These are phyloP conservation scores for Reticulomyxa filosa DNA, from an alignment of 78 protist genomes.

Conservation along the genomic window DNA sequence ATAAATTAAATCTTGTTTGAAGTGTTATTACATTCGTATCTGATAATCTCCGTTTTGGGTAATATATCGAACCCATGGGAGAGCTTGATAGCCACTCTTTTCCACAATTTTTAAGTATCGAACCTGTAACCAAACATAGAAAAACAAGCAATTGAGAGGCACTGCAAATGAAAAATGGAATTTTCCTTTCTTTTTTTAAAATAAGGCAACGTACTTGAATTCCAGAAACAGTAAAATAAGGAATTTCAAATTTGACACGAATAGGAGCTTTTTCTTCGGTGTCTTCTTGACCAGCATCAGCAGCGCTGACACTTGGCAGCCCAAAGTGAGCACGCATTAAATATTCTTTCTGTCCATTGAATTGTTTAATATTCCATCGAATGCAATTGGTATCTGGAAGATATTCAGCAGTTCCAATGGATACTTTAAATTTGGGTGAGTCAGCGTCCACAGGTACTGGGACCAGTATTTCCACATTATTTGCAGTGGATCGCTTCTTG, in stretches of 20 bases:
- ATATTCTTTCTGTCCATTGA: neutral
- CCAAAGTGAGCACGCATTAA: conserved; percentile 62
- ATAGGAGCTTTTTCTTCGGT: conserved; percentile 58
- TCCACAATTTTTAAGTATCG: conserved; percentile 87
- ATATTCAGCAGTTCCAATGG: conserved; percentile 57
- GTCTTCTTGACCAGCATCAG: conserved; percentile 30
- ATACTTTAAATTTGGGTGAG: conserved; percentile 64
- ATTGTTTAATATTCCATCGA: neutral
- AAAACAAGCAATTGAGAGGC: too few species aligned
- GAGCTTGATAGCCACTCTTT: conserved; percentile 81
- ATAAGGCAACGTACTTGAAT: too few species aligned
- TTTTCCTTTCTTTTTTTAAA: too few species aligned
- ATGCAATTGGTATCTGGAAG: conserved; percentile 75
- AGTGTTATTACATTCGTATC: conserved; percentile 21
- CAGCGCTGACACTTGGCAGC: conserved; percentile 62
- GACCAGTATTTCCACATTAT: conserved; percentile 65
- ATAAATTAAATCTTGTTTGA: too few species aligned
- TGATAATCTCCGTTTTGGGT: conserved; percentile 53
- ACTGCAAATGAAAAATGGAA: too few species aligned
- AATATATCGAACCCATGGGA: conserved; percentile 93
- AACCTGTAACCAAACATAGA: conserved; percentile 37
- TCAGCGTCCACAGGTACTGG: conserved; percentile 93
- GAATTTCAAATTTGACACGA: conserved; percentile 87
- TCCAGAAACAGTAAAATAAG: conserved; percentile 91
- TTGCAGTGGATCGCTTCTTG: conserved; percentile 64